phyloP scores from a whole-genome alignment of 768 basidiomycete species.

The Chlorophyllum brunneum region DNA sequence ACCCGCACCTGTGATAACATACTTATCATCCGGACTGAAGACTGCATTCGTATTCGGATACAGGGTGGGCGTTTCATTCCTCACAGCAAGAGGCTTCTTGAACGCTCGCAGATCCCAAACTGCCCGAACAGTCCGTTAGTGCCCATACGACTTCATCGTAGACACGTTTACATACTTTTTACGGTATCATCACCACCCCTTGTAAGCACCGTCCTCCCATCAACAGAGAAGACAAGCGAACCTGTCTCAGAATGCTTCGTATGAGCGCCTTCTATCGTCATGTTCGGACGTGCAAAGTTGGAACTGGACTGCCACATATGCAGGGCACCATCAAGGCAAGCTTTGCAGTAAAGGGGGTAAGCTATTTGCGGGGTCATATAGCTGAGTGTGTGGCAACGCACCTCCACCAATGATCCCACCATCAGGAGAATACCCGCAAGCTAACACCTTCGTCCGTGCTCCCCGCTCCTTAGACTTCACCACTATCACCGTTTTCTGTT shows the following conservation, averaged over 20 bases:
- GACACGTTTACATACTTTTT: conserved; percentile 63
- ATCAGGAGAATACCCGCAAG: conserved; percentile 86
- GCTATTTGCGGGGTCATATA: conserved; percentile 14
- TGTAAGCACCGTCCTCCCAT: conserved; percentile 80
- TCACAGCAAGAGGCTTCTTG: conserved; percentile 81
- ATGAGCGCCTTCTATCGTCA: conserved; percentile 86
- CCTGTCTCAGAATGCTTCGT: conserved; percentile 83
- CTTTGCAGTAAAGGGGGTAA: conserved; percentile 37
- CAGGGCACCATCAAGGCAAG: conserved; percentile 86
- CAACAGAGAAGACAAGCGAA: conserved; percentile 83
- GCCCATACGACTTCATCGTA: conserved; percentile 7
- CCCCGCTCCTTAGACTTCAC: conserved; percentile 96
- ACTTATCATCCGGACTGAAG: conserved; percentile 93
- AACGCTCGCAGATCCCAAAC: conserved; percentile 95
- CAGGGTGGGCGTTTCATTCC: conserved; percentile 60
- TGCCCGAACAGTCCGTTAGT: conserved; percentile 26
- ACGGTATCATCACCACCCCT: conserved; percentile 94
- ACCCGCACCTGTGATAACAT: conserved; percentile 80
- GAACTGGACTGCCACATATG: conserved; percentile 92
- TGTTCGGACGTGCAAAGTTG: conserved; percentile 90
- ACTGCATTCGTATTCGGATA: conserved; percentile 93
- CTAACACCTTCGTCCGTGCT: conserved; percentile 85
- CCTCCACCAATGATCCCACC: conserved; percentile 89
- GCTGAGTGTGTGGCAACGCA: conserved; percentile 28
- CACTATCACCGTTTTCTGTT: conserved; percentile 94